Evolutionary conservation across 1,284 basidiomycete species (phyloP).

Genomic region (Boletus semigastroideus): DNA sequence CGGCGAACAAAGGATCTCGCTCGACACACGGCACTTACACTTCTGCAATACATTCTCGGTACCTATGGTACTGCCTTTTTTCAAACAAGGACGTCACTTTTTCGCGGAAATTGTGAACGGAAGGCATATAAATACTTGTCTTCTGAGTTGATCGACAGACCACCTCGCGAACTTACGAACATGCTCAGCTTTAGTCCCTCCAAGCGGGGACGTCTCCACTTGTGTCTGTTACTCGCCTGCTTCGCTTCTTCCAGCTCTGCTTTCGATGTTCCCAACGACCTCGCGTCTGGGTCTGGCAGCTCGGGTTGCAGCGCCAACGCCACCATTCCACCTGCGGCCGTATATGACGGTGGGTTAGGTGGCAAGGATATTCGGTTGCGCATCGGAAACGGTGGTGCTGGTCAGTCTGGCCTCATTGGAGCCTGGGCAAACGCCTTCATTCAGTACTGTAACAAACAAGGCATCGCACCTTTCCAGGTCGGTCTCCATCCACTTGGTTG

Average conservation of each 20-base stretch:
- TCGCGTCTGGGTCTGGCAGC: background rate
- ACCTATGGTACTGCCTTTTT: too few species aligned
- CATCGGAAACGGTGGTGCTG: constrained; percentile 50
- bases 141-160: too few species aligned
- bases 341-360: constrained; percentile 20
- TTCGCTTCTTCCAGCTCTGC: background rate
- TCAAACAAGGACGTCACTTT: too few species aligned
- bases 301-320: background rate
- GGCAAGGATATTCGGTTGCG: constrained; percentile 34
- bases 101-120: too few species aligned
- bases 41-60: too few species aligned
- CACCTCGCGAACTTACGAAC: background rate
- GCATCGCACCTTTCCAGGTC: constrained; percentile 38
- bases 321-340: background rate
- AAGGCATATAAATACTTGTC: too few species aligned
- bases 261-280: background rate
- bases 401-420: constrained; percentile 46
- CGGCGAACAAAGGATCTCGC: too few species aligned
- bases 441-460: constrained; percentile 31
- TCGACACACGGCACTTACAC: too few species aligned
- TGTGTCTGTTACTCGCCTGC: background rate
- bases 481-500: constrained; percentile 5
- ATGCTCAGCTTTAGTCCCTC: constrained; percentile 8
- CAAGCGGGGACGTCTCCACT: background rate
- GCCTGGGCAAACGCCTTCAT: constrained; percentile 48